A percentile compares a stretch with the other conserved stretches of the same genome.
Conservation (phyloP, 805 yeast species). For the Teunomyces panamensis region DNA sequence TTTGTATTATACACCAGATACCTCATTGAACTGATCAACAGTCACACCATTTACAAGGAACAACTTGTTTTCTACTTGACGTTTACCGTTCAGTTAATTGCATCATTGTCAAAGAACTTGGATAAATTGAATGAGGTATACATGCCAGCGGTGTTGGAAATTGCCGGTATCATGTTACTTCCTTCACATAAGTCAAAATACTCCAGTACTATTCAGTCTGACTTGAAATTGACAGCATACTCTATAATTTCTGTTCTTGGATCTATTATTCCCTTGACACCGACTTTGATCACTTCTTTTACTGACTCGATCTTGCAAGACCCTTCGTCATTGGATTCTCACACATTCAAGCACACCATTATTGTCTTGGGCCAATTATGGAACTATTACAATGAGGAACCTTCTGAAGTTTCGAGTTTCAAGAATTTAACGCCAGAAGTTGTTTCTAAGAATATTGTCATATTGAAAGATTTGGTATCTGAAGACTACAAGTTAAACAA, state of each 20-base stretch:
- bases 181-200: slow-evolving; percentile 17
- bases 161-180: slow-evolving; percentile 51
- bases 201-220: slow-evolving; percentile 31
- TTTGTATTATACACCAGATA: slow-evolving; percentile 63
- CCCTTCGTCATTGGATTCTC: slow-evolving; percentile 17
- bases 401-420: slow-evolving; percentile 16
- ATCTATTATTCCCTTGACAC: slow-evolving; percentile 61
- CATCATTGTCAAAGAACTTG: slow-evolving; percentile 52
- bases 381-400: slow-evolving; percentile 23
- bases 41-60: slow-evolving; percentile 58
- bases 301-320: slow-evolving; percentile 33
- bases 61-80: slow-evolving; percentile 80
- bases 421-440: slow-evolving; percentile 14
- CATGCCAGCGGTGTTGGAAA: slow-evolving; percentile 58
- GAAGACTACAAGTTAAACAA: slow-evolving; percentile 30
- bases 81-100: slow-evolving; percentile 62
- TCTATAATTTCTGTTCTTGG: slow-evolving; percentile 76
- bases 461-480: slow-evolving; percentile 11
- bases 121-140: slow-evolving; percentile 43
- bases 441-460: slow-evolving; percentile 19
- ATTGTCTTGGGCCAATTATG: slow-evolving; percentile 42
- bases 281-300: slow-evolving; percentile 27
- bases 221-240: slow-evolving; percentile 79
- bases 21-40: slow-evolving; percentile 46
- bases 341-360: slow-evolving; percentile 28